Conservation (phyloP, 306 rosid species). For the Aeschynomene evenia region DNA sequence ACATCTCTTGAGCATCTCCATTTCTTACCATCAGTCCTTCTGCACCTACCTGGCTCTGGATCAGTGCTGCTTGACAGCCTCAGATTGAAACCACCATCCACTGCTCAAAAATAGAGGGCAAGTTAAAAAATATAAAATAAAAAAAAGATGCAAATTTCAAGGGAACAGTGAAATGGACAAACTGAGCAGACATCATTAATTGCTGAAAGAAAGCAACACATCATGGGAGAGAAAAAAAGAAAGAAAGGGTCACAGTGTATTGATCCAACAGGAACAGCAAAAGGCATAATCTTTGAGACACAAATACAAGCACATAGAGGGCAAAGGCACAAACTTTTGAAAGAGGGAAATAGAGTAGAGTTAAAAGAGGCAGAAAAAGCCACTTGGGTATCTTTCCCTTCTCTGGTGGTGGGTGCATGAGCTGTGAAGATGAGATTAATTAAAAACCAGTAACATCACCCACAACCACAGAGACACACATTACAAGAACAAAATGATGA, state of each 20-base stretch:
- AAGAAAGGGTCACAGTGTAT: neutral
- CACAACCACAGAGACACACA: neutral
- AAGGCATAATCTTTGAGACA: constrained; percentile 17
- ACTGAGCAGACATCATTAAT: constrained; percentile 7
- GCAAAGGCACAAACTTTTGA: constrained; percentile 28
- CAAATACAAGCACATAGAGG: neutral
- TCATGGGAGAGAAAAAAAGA: constrained; percentile 3
- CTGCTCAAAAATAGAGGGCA: constrained; percentile 20
- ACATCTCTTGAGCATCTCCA: constrained; percentile 88
- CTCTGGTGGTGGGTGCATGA: neutral
- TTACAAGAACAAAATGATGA: neutral
- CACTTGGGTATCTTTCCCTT: neutral
- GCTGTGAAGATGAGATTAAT: neutral
- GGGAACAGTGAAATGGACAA: constrained; percentile 6
- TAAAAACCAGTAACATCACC: too few relatives aligned
- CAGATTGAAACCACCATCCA: constrained; percentile 51
- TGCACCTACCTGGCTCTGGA: constrained; percentile 75
- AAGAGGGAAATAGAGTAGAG: constrained; percentile 2
- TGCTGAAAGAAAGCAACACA: constrained; percentile 2
- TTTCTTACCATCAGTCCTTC: constrained; percentile 84
- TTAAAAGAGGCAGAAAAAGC: constrained; percentile 4
- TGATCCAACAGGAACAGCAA: constrained; percentile 26
- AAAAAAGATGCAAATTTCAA: constrained; percentile 18
- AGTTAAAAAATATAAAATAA: neutral
- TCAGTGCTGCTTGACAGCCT: constrained; percentile 52